Percentiles rank a stretch among this genome's conserved stretches.
phyloP scores from a whole-genome alignment of 768 basidiomycete species.

The Termitomyces sp. region DNA sequence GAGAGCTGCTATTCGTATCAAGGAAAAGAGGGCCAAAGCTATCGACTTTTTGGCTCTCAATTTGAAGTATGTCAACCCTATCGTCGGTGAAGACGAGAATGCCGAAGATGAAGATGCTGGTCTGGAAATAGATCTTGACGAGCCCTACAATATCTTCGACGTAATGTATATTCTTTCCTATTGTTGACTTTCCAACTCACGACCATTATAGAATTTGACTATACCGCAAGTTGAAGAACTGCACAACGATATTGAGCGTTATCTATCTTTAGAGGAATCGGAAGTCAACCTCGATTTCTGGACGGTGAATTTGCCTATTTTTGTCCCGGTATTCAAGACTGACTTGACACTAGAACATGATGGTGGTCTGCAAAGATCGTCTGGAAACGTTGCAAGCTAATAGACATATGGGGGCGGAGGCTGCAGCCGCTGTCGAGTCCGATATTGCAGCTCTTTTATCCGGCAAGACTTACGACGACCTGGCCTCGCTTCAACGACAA shows the following conservation, averaged over 20 bases:
- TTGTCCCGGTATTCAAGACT: background rate
- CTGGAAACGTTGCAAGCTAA: conserved; percentile 71
- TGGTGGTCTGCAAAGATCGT: conserved; percentile 92
- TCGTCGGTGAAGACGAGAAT: conserved; percentile 58
- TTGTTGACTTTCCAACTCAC: conserved; percentile 13
- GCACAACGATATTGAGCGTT: conserved; percentile 91
- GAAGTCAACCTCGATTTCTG: conserved; percentile 94
- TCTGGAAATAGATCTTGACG: conserved; percentile 96
- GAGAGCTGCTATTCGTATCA: conserved; percentile 90
- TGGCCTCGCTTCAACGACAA: conserved; percentile 77
- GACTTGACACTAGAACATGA: conserved; percentile 72
- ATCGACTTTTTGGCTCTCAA: conserved; percentile 97
- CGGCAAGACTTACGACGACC: conserved; percentile 84
- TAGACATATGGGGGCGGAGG: conserved; percentile 64
- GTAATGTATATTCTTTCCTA: conserved; percentile 46
- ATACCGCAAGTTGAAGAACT: conserved; percentile 88
- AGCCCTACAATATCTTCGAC: conserved; percentile 97
- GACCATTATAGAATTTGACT: conserved; percentile 66
- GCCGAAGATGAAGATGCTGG: conserved; percentile 73
- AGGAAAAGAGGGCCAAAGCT: conserved; percentile 97
- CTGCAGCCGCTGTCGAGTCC: conserved; percentile 77
- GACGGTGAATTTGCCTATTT: conserved; percentile 59
- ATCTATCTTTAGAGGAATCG: conserved; percentile 81
- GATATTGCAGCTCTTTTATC: conserved; percentile 81
- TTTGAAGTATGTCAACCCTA: conserved; percentile 83